Evolutionary conservation across 2,329 filamentous ascomycete species (phyloP), one percentile per base, ranked within the genome.

Genomic region (Fusarium abutilonis): DNA sequence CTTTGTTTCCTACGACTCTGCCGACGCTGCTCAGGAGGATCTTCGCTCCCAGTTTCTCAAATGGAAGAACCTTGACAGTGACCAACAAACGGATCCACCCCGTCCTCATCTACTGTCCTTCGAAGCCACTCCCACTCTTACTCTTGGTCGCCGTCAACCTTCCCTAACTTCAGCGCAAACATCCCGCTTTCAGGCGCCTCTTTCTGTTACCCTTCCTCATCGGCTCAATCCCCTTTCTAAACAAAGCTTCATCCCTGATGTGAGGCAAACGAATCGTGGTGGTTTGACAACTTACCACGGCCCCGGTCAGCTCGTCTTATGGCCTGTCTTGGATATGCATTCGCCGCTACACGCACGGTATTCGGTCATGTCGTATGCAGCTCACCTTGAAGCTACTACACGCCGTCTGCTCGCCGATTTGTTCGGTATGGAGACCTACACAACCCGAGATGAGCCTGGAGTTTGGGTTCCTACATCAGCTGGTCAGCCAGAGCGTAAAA

Each of bases 281-380:
- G 95, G 95, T 0, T 87, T 96, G 65, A 93, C 92, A 0, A 98
- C 95, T 3, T 98, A 97, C 79, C 95, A 99, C 74, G 95, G 94
- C 0, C 95, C 94, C 0, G 94, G 94, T 0, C 95, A 99, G 75
- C 78, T 96, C 44, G 91, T 97, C 32, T 86, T 93, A n/a, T 99
- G 96, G 80, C 92, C 94, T 4, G 86, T 97, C 46, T 75, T 96
- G n/a, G 92, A 97, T 74, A 83, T 98, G 53, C 86, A 86, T 51
- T 82, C 84, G 7, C 71, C 75, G 0, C 64, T 76, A 10, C 84
- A 92, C 64, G 77, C 79, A 0, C 79, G 72, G 41, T 80, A 95
- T 17, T 88, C 85, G 5, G 89, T 95, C 11, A 81, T 91, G 15
- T 86, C 85, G 60, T 97, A 96, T 76, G 89, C 96, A 6, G 83